Conservation (phyloP, 352 stramenopile genomes). For the Phytopythium aichiense region DNA sequence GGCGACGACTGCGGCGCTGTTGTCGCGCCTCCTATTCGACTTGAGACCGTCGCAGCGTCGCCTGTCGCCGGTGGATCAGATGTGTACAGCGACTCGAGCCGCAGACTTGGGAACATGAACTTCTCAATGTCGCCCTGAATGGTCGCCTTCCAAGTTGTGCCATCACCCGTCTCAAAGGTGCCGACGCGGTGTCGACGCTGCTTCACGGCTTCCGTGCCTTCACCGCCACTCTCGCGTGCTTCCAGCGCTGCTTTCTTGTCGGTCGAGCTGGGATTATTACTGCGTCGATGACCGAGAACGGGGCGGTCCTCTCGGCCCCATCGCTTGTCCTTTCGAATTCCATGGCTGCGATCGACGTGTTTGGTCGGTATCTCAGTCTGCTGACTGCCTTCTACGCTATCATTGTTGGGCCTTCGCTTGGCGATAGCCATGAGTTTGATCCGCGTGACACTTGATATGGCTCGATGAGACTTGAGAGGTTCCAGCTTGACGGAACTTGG, state of each 20-base stretch:
- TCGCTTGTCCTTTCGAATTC: not conserved
- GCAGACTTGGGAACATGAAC: conserved; percentile 74
- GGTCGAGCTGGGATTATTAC: not conserved
- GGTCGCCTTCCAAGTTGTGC: conserved; percentile 46
- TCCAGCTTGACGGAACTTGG: too few relatives aligned
- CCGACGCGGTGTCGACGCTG: conserved; percentile 23
- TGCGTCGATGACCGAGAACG: not conserved
- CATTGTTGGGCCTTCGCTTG: conserved; percentile 13
- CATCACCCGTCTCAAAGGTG: conserved; percentile 50
- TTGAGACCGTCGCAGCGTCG: not conserved
- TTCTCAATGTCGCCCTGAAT: conserved; percentile 60
- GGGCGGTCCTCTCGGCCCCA: not conserved
- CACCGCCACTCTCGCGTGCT: not conserved
- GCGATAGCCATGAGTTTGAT: conserved; percentile 27
- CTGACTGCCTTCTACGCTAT: not conserved
- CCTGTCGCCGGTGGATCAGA: not conserved
- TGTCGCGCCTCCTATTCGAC: not conserved
- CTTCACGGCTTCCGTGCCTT: not conserved
- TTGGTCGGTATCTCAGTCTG: not conserved
- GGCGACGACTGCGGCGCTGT: conserved; percentile 14
- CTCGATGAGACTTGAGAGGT: conserved; percentile 1
- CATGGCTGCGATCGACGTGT: not conserved
- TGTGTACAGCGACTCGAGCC: conserved; percentile 44
- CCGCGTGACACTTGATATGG: conserved; percentile 14
- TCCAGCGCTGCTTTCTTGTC: not conserved